Conservation (phyloP, 2,329 filamentous ascomycete genomes). For the Diaporthe ampelina region DNA sequence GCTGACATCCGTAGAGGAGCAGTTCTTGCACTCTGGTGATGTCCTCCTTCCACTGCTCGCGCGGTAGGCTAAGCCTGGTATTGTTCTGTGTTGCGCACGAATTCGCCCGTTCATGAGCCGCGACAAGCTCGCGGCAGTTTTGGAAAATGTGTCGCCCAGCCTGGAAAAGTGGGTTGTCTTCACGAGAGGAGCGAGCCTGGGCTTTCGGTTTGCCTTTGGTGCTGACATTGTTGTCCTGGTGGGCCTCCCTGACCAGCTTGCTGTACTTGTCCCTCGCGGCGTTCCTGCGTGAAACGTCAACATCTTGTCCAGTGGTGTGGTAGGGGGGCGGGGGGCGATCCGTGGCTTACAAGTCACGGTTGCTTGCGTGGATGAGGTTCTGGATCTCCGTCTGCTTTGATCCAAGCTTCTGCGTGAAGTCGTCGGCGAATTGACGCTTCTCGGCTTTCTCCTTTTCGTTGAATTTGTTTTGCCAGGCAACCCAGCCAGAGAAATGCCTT, state of each 20-base stretch:
- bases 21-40: constrained; percentile 50
- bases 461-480: constrained; percentile 40
- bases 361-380: constrained; percentile 45
- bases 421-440: constrained; percentile 44
- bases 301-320: not conserved
- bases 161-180: constrained; percentile 46
- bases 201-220: not conserved
- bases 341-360: constrained; percentile 48
- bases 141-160: constrained; percentile 44
- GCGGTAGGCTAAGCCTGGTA: constrained; percentile 45
- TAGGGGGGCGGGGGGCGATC: not conserved
- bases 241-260: constrained; percentile 27
- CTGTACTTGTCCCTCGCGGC: constrained; percentile 31
- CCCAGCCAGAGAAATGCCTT: constrained; percentile 36
- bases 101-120: constrained; percentile 49
- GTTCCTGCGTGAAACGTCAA: constrained; percentile 12
- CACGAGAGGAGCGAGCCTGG: not conserved
- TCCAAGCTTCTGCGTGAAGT: constrained; percentile 36
- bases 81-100: constrained; percentile 44
- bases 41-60: constrained; percentile 52
- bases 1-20: constrained; percentile 49
- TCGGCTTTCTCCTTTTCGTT: constrained; percentile 44
- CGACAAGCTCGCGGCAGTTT: constrained; percentile 47
- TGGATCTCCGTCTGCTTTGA: constrained; percentile 42
- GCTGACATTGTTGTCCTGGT: not conserved